These are phyloP conservation scores for Stemphylium lycopersici DNA, from an alignment of 2,329 filamentous ascomycete species.

Conservation along the genomic window DNA sequence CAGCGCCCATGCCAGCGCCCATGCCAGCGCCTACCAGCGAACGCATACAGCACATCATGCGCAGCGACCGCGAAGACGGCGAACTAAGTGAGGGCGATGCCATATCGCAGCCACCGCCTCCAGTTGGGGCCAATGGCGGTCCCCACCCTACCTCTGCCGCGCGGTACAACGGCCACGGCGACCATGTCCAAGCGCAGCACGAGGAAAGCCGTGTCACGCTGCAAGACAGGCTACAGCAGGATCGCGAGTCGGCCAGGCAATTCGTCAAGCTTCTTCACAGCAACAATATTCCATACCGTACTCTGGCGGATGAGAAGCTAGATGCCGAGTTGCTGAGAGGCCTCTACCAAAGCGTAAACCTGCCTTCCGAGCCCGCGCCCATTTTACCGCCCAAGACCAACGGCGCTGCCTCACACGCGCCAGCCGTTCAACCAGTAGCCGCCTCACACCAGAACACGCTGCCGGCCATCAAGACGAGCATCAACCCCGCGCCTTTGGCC, in stretches of 20 bases:
- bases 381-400: conserved; percentile 30
- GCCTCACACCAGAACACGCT: conserved; percentile 17
- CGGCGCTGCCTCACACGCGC: conserved; percentile 7
- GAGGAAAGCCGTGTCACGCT: conserved; percentile 8
- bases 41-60: conserved; percentile 39
- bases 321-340: conserved; percentile 35
- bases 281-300: conserved; percentile 73
- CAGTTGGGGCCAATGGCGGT: conserved; percentile 30
- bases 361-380: conserved; percentile 37
- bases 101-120: conserved; percentile 14
- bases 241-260: conserved; percentile 43
- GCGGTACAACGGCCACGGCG: conserved; percentile 22
- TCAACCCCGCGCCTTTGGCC: conserved; percentile 11
- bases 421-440: conserved; percentile 12
- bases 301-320: conserved; percentile 58
- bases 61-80: conserved; percentile 70
- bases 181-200: conserved; percentile 12
- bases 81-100: conserved; percentile 70
- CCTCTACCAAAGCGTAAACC: conserved; percentile 35
- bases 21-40: conserved; percentile 21
- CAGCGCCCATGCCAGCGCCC: conserved; percentile 4
- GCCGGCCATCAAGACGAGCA: conserved; percentile 30
- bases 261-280: conserved; percentile 50
- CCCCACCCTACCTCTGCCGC: conserved; percentile 25
- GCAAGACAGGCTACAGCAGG: conserved; percentile 22